Evolutionary conservation across 2,329 filamentous ascomycete genomes (phyloP).

Genomic region (Ceratocystis destructans): DNA sequence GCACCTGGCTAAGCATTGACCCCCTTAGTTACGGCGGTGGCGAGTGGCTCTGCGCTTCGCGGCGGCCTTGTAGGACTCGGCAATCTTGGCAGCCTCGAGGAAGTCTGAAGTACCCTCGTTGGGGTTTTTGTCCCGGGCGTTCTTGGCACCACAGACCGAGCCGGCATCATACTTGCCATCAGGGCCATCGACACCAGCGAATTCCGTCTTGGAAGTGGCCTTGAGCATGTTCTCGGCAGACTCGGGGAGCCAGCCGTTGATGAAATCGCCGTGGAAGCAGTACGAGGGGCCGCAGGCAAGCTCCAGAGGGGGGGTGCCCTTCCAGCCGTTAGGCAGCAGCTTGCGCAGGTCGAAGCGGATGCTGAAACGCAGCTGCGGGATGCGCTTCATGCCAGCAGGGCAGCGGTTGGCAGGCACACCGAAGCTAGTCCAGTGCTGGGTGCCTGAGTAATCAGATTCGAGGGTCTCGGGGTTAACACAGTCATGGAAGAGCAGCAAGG

Average conservation of each 20-base stretch:
- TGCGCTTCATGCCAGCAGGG: conserved; percentile 32
- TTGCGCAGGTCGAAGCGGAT: conserved; percentile 35
- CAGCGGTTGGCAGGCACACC: conserved; percentile 26
- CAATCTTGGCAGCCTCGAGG: background rate
- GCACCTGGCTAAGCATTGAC: background rate
- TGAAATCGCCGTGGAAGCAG: conserved; percentile 35
- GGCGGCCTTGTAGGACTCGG: background rate
- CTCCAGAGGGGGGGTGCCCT: conserved; percentile 31
- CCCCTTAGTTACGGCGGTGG: background rate
- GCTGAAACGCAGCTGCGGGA: conserved; percentile 35
- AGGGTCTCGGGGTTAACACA: conserved; percentile 22
- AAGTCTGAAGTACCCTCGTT: conserved; percentile 14
- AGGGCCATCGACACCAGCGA: conserved; percentile 16
- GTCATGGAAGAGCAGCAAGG: conserved; percentile 23
- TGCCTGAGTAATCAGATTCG: conserved; percentile 21
- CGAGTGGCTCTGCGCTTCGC: background rate
- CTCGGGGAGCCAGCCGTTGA: conserved; percentile 34
- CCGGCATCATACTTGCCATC: conserved; percentile 25
- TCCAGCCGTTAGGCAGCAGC: conserved; percentile 32
- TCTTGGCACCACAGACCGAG: background rate
- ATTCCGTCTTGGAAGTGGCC: conserved; percentile 12
- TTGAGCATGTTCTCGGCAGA: conserved; percentile 23
- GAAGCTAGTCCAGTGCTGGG: conserved; percentile 4
- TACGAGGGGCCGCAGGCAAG: conserved; percentile 31
- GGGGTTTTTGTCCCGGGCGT: conserved; percentile 12